Evolutionary conservation across 1,284 basidiomycete genomes (phyloP).

Genomic region (Xerocomus nothofagi): DNA sequence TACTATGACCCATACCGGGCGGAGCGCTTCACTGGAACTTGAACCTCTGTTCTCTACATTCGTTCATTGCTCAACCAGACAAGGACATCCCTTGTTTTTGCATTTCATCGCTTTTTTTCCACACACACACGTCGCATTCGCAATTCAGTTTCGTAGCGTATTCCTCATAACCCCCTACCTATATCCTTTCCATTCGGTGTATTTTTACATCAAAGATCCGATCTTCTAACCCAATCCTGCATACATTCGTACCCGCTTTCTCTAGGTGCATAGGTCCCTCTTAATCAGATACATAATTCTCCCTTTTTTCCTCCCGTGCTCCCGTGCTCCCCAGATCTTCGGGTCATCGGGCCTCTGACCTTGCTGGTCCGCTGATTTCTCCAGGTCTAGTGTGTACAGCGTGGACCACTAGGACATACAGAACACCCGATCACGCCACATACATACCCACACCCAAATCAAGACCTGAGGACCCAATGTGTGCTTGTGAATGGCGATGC

Average conservation of each 20-base stretch:
- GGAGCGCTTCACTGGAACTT: conserved; percentile 32
- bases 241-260: conserved; percentile 11
- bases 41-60: conserved; percentile 20
- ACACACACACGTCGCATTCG: conserved; percentile 13
- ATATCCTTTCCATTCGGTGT: conserved; percentile 17
- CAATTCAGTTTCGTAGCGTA: conserved; percentile 18
- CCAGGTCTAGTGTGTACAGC: background rate
- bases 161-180: conserved; percentile 5
- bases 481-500: background rate
- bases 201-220: conserved; percentile 22
- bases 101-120: conserved; percentile 4
- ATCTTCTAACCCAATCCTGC: conserved; percentile 11
- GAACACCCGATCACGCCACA: background rate
- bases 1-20: conserved; percentile 14
- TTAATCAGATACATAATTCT: conserved; percentile 22
- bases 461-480: background rate
- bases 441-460: background rate
- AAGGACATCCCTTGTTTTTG: conserved; percentile 16
- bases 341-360: background rate
- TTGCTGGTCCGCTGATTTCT: background rate
- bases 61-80: conserved; percentile 20
- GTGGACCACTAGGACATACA: background rate
- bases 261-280: conserved; percentile 14
- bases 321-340: too few relatives aligned
- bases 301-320: background rate